Conservation (phyloP, 306 rosid genomes). For the Glycine soja region DNA sequence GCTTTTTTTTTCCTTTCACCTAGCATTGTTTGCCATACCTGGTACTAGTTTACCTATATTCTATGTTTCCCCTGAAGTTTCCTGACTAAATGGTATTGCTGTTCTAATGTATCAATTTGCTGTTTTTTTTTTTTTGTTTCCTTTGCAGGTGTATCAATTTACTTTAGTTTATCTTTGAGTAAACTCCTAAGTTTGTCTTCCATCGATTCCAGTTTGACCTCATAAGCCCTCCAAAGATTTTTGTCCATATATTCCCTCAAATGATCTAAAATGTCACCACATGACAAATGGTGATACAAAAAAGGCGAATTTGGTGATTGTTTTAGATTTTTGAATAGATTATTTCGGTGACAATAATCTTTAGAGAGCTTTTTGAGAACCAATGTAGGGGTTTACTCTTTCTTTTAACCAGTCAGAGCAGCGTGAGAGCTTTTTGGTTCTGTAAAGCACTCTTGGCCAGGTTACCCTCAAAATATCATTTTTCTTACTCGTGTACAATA, state of each 20-base stretch:
- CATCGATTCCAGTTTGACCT: not conserved
- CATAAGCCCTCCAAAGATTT: not conserved
- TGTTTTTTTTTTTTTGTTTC: constrained; percentile 28
- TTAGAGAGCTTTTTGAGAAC: not conserved
- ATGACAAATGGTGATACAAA: not conserved
- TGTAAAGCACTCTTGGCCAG: constrained; percentile 56
- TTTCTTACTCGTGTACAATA: constrained; percentile 23
- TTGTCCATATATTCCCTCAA: not conserved
- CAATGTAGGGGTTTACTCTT: constrained; percentile 2
- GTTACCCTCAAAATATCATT: constrained; percentile 51
- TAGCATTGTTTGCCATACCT: not conserved
- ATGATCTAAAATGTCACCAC: not conserved
- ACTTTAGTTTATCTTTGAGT: constrained; percentile 39
- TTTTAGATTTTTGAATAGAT: not conserved
- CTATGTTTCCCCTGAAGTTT: constrained; percentile 32
- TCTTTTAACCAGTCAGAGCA: constrained; percentile 50
- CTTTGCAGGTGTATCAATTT: constrained; percentile 52
- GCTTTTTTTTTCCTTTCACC: not conserved
- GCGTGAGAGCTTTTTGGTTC: constrained; percentile 53
- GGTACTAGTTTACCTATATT: constrained; percentile 6
- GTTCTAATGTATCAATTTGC: constrained; percentile 32
- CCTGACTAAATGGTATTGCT: not conserved
- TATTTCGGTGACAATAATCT: not conserved
- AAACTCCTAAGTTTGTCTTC: not conserved
- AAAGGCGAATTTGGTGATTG: not conserved